These are phyloP conservation scores for Thymus mandschuricus DNA, from an alignment of 257 asterid genomes.

Conservation along the genomic window DNA sequence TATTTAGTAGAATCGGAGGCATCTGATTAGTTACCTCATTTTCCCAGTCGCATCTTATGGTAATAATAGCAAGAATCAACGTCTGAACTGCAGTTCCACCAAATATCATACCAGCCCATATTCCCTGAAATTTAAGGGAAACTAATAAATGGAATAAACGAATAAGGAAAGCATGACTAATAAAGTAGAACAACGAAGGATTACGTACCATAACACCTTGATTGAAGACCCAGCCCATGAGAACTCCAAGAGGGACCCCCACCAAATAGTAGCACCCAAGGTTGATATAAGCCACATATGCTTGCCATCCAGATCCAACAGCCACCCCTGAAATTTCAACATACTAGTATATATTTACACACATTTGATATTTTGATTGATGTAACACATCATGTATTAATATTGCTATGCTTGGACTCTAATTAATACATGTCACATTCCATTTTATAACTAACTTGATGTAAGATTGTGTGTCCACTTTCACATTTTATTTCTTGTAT, in stretches of 20 bases:
- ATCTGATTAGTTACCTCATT: slow-evolving; percentile 49
- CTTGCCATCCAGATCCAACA: slow-evolving; percentile 87
- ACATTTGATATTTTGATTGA: too few species aligned
- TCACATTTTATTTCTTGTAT: too few species aligned
- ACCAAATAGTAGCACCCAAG: slow-evolving; percentile 66
- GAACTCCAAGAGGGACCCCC: slow-evolving; percentile 67
- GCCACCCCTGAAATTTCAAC: slow-evolving; percentile 59
- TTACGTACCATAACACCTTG: slow-evolving; percentile 62
- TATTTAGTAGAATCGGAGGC: too few species aligned
- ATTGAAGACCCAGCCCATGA: slow-evolving; percentile 70
- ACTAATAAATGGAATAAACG: too few species aligned
- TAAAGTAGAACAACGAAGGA: not conserved
- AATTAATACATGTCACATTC: too few species aligned
- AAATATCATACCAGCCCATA: slow-evolving; percentile 82
- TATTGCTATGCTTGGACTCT: too few species aligned
- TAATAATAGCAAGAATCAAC: slow-evolving; percentile 46
- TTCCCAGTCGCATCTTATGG: slow-evolving; percentile 68
- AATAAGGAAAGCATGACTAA: too few species aligned
- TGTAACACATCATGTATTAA: too few species aligned
- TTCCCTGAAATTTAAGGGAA: slow-evolving; percentile 43
- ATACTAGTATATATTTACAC: too few species aligned
- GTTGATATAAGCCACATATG: slow-evolving; percentile 75
- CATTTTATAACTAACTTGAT: too few species aligned
- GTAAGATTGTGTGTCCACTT: too few species aligned
- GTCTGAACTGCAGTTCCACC: slow-evolving; percentile 81